Evolutionary conservation across 495 filamentous ascomycete species (phyloP).

Genomic region (Clohesyomyces aquaticus): DNA sequence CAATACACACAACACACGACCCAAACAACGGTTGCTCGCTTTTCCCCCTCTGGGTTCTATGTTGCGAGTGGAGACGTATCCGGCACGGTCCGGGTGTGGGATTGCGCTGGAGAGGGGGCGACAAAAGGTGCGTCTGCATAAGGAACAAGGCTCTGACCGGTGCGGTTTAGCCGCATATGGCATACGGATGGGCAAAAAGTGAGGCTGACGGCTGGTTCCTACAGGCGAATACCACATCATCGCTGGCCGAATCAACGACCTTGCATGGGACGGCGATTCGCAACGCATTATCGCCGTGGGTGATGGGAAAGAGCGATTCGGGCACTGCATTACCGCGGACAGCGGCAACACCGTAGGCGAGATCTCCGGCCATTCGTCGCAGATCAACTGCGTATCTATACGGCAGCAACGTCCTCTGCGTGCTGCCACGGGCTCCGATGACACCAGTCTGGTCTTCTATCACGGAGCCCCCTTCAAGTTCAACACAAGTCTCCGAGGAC

Average conservation of each 20-base stretch:
- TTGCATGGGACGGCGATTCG: conserved; percentile 97
- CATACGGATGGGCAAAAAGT: background rate
- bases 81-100: conserved; percentile 88
- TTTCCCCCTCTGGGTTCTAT: conserved; percentile 93
- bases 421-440: conserved; percentile 88
- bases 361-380: conserved; percentile 84
- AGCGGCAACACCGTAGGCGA: conserved; percentile 95
- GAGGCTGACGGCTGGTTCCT: conserved; percentile 31
- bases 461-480: conserved; percentile 96
- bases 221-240: conserved; percentile 89
- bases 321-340: conserved; percentile 93
- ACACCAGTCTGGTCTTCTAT: conserved; percentile 85
- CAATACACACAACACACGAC: conserved; percentile 92
- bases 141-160: background rate
- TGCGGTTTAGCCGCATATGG: background rate
- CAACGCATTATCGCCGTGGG: conserved; percentile 96
- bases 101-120: conserved; percentile 66
- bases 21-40: conserved; percentile 86
- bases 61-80: conserved; percentile 90
- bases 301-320: conserved; percentile 89
- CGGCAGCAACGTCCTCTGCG: conserved; percentile 85
- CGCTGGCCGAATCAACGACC: conserved; percentile 90
- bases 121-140: conserved; percentile 59
- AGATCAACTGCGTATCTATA: conserved; percentile 89
- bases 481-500: conserved; percentile 70